These are phyloP conservation scores for Choanephora cucurbitarum DNA, from an alignment of 371 early-diverging fungal species.

Conservation along the genomic window DNA sequence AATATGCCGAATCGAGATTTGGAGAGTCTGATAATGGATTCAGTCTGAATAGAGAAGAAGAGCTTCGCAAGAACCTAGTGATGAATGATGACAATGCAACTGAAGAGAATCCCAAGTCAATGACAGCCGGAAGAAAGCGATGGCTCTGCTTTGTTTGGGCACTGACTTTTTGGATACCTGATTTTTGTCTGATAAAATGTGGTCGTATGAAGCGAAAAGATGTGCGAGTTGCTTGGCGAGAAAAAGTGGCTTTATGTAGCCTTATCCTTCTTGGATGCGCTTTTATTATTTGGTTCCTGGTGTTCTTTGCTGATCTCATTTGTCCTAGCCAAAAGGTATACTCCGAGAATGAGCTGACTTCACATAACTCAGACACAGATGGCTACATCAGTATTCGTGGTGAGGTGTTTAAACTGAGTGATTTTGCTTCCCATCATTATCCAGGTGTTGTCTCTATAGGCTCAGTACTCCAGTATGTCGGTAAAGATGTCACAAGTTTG, in stretches of 20 bases:
- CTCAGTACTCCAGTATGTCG: constrained; percentile 61
- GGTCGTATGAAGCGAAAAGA: constrained; percentile 80
- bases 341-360: constrained; percentile 43
- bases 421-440: constrained; percentile 63
- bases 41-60: not conserved
- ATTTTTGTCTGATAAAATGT: constrained; percentile 57
- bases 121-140: constrained; percentile 56
- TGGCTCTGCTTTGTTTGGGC: constrained; percentile 86
- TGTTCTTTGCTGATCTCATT: constrained; percentile 77
- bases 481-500: constrained; percentile 62
- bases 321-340: constrained; percentile 82
- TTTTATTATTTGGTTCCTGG: constrained; percentile 85
- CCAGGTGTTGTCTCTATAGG: constrained; percentile 51
- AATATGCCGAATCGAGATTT: constrained; percentile 11
- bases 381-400: constrained; percentile 68
- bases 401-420: constrained; percentile 69
- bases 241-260: constrained; percentile 89
- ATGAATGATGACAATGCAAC: not conserved
- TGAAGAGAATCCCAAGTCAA: constrained; percentile 30
- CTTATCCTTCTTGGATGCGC: constrained; percentile 80
- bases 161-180: constrained; percentile 88
- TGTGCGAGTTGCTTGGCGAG: constrained; percentile 92
- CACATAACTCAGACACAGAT: constrained; percentile 37
- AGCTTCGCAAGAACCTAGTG: not conserved
- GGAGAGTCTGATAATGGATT: not conserved